Evolutionary conservation across 1,139 yeast genomes (phyloP), one percentile per base, ranked within the genome.

Genomic region (Casaregolazyma lundiana): DNA sequence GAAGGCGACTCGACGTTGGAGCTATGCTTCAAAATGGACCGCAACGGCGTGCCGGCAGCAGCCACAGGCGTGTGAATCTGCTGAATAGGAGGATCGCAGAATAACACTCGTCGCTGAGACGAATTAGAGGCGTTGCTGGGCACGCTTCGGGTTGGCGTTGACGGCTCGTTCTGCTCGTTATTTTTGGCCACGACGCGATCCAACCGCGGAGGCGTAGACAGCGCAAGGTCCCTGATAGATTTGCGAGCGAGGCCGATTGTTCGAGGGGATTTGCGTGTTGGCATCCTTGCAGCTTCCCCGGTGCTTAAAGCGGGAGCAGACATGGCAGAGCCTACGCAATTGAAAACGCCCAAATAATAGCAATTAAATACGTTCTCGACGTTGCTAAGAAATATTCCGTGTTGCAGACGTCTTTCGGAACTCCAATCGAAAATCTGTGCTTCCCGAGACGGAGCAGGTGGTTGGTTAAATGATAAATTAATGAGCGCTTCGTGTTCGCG

Each of bases 31-130:
- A 36, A 22, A 36, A 45, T 41, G 6, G 45, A 29, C 26, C 24
- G 37, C 35, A 30, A 30, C 6, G 36, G 36, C 21, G 36, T 30
- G 4, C 32, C 35, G 8, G 35, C 34, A 13, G 35, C 8, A 16
- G 38, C 26, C n/a, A 18, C n/a, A 11, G 13, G 32, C 15, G 36
- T 35, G 18, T 21, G 13, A 13, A 36, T 13, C 9, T 42, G 36
- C 38, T 42, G 45, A 15, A 35, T 26, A 18, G 45, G 45, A 3
- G 45, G 45, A 11, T 42, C 45, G 22, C 45, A 42, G 41, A 42
- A 42, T 9, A 36, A 24, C 15, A 42, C 45, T 9, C 20, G 26
- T 13, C 37, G 36, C 8, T 35, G 13, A 30, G 43, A 40, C 2
- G 29, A 18, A 17, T 5, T 17, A 3, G 41, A 20, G 11, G 21